Evolutionary conservation across 345 rosid species (phyloP), one percentile per base, ranked within the genome.

Genomic region (Brassica rapa): DNA sequence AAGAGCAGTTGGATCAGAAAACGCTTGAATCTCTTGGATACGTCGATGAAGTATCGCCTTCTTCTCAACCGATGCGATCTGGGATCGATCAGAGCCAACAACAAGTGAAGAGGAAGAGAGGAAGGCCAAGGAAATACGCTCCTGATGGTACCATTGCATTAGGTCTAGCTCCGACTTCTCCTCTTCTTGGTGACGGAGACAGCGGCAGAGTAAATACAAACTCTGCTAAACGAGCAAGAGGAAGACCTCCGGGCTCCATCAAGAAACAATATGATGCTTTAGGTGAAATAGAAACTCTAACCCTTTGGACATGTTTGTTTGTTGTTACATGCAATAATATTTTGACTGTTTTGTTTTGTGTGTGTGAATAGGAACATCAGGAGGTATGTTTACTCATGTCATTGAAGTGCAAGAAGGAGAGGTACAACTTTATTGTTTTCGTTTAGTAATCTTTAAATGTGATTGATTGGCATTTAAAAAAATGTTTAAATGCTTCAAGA

Each of bases 241-340:
- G 98, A 33, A 87, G 98, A 76, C 98, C 98, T 24, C 97, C 86
- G 65, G 97, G 98, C 33, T 90, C 97, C n/a, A 72, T 77, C 79
- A 94, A 86, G 80, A 90, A 89, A 81, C 89, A 77, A 60, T 66
- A 81, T 66, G 82, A 86, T 61, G 87, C 90, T 61, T 68, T 87
- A 57, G 98, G 97, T 93, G 84, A 5, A 51, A 15, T 51, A 51
- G 19, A 12, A 49, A 49, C 56, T 41, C 3, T 3, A 10, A 41
- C 55, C 6, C n/a, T 35, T 35, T 35, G 41, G 41, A 35, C 10
- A 35, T 5, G 37, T 32, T 32, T 32, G 37, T 32, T 32, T 32
- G 37, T 32, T 7, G 37, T 5, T 32, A 32, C 37, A 8, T 35
- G 10, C 9, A 35, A 35, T 35, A 35, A 35, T 35, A n/a, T 51